Base-by-base conservation (phyloP, 1,139 yeast genomes). In the Keqinozyma sinolaborantium region DNA sequence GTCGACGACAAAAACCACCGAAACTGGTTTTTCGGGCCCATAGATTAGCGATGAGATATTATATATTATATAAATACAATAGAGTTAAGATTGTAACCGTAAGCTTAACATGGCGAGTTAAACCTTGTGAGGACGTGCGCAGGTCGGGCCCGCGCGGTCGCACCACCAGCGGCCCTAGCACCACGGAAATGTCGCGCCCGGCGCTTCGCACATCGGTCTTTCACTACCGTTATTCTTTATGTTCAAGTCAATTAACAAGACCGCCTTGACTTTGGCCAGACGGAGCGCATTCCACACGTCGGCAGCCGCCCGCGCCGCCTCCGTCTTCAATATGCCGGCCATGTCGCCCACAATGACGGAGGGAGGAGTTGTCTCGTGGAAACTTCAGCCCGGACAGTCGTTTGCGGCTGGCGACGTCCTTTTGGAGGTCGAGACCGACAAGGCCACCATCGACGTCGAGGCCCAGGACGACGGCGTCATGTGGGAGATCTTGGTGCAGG, bases 281-380 rank as follows among this genome's bases (percentile, higher is more conserved):
- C 36, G 19, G 25, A 32, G 11, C 25, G 24, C 25, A 33, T 35
- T 57, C 26, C 63, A 56, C 36, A 32, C 30, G 19, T 38, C 58
- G 5, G 33, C 42, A 18, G 32, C 41, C 33, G 29, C 45, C 40
- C 30, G 56, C 43, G 73, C 64, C 15, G 90, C 86, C 2, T 58
- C 77, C 23, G 66, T 80, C 34, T 86, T 84, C 60, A 78, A 70
- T 34, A 92, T 92, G 97, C 98, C 98, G 3, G 97, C 98, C 16
- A 86, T 92, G 97, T 88, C 97, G 5, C 98, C 98, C 25, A 92
- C 98, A 14, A 92, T 92, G 98, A 87, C 92, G 18, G 88, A 82
- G 53, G 98, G 98, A 28, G 96, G 96, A n/a, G 76, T 92, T 46
- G 87, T 87, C n/a, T 71, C 78, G 34, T 92, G 98, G 98, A 86